Percentiles rank a stretch among this genome's conserved stretches.
These are phyloP conservation scores for Parathielavia appendiculata DNA, from an alignment of 495 filamentous ascomycete genomes.

Conservation along the genomic window DNA sequence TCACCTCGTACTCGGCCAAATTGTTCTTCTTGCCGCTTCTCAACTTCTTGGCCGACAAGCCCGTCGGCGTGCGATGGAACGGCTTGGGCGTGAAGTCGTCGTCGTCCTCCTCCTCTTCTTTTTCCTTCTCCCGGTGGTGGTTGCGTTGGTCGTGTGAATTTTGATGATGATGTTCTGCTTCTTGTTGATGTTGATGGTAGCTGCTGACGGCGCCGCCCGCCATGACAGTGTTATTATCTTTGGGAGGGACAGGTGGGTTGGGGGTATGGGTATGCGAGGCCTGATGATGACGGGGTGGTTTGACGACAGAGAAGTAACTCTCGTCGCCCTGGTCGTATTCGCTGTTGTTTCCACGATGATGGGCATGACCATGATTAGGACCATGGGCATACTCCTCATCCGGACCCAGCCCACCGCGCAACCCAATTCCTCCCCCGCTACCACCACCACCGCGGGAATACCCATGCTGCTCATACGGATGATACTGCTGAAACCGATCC, in stretches of 20 bases:
- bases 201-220: conserved; percentile 15
- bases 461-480: neutral
- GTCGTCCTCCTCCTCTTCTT: neutral
- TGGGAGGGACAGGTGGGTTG: neutral
- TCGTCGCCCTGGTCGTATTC: conserved; percentile 45
- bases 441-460: neutral
- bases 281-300: conserved; percentile 17
- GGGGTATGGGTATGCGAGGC: neutral
- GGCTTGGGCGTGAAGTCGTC: conserved; percentile 31
- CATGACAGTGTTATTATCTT: conserved; percentile 10
- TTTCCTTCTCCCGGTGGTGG: neutral
- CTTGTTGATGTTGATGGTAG: neutral
- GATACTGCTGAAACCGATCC: neutral
- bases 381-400: no score
- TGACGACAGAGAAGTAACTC: conserved; percentile 38
- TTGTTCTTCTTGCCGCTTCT: conserved; percentile 26
- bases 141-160: neutral
- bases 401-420: conserved; percentile 34
- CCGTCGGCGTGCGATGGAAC: conserved; percentile 71
- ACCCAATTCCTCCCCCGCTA: conserved; percentile 19
- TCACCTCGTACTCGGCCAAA: conserved; percentile 39
- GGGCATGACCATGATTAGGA: no score
- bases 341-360: neutral
- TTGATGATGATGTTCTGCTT: neutral
- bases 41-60: conserved; percentile 55